Conservation (phyloP, 768 basidiomycete species). For the Mycena indigotica region DNA sequence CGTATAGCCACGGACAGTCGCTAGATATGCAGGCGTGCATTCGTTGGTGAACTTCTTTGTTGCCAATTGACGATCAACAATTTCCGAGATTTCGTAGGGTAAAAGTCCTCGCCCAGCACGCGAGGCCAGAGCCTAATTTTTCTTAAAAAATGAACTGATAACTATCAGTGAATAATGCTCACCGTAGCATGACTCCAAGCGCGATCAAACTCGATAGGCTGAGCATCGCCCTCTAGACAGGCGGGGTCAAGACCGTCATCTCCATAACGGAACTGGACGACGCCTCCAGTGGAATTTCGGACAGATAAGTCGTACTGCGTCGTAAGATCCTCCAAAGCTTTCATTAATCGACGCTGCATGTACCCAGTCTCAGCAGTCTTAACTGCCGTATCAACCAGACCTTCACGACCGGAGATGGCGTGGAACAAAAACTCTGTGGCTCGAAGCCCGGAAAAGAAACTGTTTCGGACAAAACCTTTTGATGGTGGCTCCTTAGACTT, state of each 20-base stretch:
- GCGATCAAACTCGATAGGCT: slow-evolving; percentile 87
- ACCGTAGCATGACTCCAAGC: slow-evolving; percentile 87
- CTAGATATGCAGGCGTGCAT: slow-evolving; percentile 72
- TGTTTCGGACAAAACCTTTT: slow-evolving; percentile 97
- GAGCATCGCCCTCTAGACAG: slow-evolving; percentile 92
- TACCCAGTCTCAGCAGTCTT: slow-evolving; percentile 99
- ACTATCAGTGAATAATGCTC: no score
- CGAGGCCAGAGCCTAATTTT: slow-evolving; percentile 67
- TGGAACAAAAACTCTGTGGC: slow-evolving; percentile 99
- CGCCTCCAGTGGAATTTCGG: slow-evolving; percentile 89
- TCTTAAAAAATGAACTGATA: no score
- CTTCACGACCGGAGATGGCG: slow-evolving; percentile 97
- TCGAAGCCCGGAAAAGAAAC: slow-evolving; percentile 88
- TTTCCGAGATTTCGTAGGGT: slow-evolving; percentile 83
- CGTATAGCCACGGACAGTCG: slow-evolving; percentile 72
- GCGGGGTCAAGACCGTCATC: slow-evolving; percentile 98
- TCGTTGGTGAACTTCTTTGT: slow-evolving; percentile 63
- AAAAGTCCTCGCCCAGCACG: slow-evolving; percentile 66
- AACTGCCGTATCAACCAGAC: slow-evolving; percentile 98
- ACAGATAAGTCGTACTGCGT: slow-evolving; percentile 97
- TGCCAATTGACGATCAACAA: slow-evolving; percentile 65
- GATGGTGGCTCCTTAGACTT: slow-evolving; percentile 95
- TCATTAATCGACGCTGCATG: slow-evolving; percentile 99
- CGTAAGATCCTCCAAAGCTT: slow-evolving; percentile 95
- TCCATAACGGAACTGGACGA: slow-evolving; percentile 96